Evolutionary conservation across 1,139 yeast species (phyloP), one percentile per base, ranked within the genome.

Genomic region (Pichiaceae sp.): DNA sequence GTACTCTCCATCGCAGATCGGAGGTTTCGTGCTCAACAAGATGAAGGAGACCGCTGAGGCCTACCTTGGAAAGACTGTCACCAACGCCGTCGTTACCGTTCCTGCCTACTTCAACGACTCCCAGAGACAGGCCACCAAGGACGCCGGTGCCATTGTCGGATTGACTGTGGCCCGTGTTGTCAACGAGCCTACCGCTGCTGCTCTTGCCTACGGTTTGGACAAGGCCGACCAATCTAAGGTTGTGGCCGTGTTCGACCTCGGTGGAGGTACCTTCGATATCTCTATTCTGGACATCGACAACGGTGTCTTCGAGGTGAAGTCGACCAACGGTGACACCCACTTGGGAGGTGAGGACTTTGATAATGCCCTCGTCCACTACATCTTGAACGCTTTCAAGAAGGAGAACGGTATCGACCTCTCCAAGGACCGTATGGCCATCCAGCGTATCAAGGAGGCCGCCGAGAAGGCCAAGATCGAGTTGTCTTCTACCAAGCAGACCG

Each of bases 381-480:
- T 91, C 56, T 89, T 91, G 48, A 91, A 85, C 47, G 78, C 77
- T 61, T 93, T 91, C 80, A 87, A 91, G 76, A 77, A 84, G 67
- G 95, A 87, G 63, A 68, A 78, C 42, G 96, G 96, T 58, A 74
- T 91, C 55, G 93, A 89, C 64, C 78, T 91, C 59, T 70, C 72
- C 54, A 75, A 78, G 60, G 98, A 91, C 73, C 83, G 97, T 69
- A 89, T 89, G 96, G 97, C 97, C 55, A 83, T 91, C 57, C 98
- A 91, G 74, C 85, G 98, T 74, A 89, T 93, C 68, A 86, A 98
- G 75, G 98, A 91, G 73, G 98, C 98, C 53, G 95, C 97, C 50
- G 99, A 91, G 75, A 89, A 91, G 82, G 98, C 98, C 59, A 91
- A 91, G 83, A 87, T 87, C 60, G 97, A 89, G 70, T 78, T 89